A percentile compares a stretch with the other conserved stretches of the same genome.
These are phyloP conservation scores for Metarhizium humberi DNA, from an alignment of 2,329 filamentous ascomycete genomes.

Conservation along the genomic window DNA sequence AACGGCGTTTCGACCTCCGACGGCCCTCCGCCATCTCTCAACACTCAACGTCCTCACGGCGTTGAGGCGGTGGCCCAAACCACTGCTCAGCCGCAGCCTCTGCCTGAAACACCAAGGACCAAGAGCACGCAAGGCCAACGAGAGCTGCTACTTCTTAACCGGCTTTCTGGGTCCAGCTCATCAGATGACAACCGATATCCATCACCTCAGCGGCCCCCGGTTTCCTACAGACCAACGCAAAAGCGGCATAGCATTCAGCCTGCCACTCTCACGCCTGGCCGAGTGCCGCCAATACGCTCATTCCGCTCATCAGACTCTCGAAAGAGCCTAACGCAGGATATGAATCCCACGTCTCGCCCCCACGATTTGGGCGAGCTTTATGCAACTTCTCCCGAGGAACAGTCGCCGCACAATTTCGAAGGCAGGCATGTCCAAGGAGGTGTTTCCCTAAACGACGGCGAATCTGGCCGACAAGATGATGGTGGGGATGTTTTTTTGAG, in stretches of 20 bases:
- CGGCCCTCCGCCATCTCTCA: slow-evolving; percentile 21
- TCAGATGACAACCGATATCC: slow-evolving; percentile 39
- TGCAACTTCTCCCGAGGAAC: slow-evolving; percentile 37
- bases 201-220: slow-evolving; percentile 32
- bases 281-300: slow-evolving; percentile 44
- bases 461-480: slow-evolving; percentile 30
- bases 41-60: slow-evolving; percentile 22
- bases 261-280: slow-evolving; percentile 23
- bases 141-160: slow-evolving; percentile 37
- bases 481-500: slow-evolving; percentile 50
- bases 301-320: slow-evolving; percentile 50
- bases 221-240: slow-evolving; percentile 38
- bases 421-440: slow-evolving; percentile 17
- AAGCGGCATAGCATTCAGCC: slow-evolving; percentile 21
- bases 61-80: slow-evolving; percentile 12
- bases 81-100: slow-evolving; percentile 8
- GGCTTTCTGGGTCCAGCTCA: slow-evolving; percentile 25
- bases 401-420: slow-evolving; percentile 42
- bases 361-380: slow-evolving; percentile 35
- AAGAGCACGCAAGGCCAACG: slow-evolving; percentile 30
- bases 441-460: background rate
- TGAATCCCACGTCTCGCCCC: slow-evolving; percentile 35
- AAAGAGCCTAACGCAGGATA: slow-evolving; percentile 44
- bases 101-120: slow-evolving; percentile 12
- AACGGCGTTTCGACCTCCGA: slow-evolving; percentile 22